These are phyloP conservation scores for Apiotrichum mycotoxinovorans DNA, from an alignment of 1,284 basidiomycete species.

Conservation along the genomic window DNA sequence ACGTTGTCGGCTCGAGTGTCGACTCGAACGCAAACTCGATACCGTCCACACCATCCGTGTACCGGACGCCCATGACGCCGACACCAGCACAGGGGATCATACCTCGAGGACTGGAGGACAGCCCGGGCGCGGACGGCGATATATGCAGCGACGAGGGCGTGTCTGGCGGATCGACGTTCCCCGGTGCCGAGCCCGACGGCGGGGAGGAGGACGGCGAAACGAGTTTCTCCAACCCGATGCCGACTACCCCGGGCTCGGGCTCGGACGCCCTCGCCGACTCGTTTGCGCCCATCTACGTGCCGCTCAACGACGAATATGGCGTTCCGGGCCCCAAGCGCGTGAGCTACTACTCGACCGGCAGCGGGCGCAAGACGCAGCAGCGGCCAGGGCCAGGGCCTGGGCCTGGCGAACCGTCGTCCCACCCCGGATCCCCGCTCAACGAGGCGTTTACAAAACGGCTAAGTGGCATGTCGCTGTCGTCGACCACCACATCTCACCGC, in stretches of 20 bases:
- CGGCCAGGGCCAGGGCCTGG: too few species aligned
- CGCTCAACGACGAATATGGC: background rate
- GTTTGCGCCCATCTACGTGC: background rate
- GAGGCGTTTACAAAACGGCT: too few species aligned
- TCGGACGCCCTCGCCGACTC: background rate
- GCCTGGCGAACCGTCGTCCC: too few species aligned
- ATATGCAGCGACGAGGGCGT: background rate
- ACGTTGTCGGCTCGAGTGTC: too few species aligned
- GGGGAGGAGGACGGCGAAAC: background rate
- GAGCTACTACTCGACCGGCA: background rate
- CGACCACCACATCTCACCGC: background rate
- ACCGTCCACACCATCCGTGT: too few species aligned
- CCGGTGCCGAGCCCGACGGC: background rate
- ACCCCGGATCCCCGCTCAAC: too few species aligned
- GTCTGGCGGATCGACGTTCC: background rate
- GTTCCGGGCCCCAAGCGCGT: background rate
- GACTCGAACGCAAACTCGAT: too few species aligned
- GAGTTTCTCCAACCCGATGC: background rate
- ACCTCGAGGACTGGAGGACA: too few species aligned
- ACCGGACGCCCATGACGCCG: background rate
- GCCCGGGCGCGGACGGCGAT: background rate
- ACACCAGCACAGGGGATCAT: background rate
- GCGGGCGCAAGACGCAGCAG: background rate
- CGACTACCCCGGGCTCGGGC: background rate
- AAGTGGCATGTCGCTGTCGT: too few species aligned